phyloP scores from a whole-genome alignment of 2,329 filamentous ascomycete species.

The Phialophora chinensis region DNA sequence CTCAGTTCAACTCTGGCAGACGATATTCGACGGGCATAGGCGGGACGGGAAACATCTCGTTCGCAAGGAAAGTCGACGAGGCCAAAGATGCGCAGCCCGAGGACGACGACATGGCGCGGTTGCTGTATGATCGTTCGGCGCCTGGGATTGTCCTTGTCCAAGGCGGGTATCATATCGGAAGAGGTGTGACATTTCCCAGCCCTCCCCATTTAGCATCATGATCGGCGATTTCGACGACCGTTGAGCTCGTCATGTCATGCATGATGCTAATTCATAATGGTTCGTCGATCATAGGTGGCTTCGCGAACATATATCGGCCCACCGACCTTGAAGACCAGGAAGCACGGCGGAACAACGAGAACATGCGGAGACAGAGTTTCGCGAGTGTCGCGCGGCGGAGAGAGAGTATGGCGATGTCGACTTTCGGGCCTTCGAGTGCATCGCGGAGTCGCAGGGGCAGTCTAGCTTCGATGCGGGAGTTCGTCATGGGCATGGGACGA shows the following conservation, averaged over 20 bases:
- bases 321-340: constrained; percentile 40
- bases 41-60: constrained; percentile 26
- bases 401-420: constrained; percentile 11
- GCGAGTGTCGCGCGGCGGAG: constrained; percentile 19
- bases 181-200: constrained; percentile 44
- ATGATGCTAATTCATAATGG: background rate
- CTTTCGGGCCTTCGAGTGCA: constrained; percentile 2
- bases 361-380: constrained; percentile 23
- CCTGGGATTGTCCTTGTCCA: constrained; percentile 44
- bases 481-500: constrained; percentile 15
- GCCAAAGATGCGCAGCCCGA: constrained; percentile 58
- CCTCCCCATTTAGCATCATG: too few species aligned
- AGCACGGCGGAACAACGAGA: constrained; percentile 43
- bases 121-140: constrained; percentile 80
- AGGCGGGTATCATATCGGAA: constrained; percentile 49
- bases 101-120: constrained; percentile 68
- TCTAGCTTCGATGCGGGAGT: constrained; percentile 27
- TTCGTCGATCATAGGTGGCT: constrained; percentile 34
- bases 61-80: constrained; percentile 25
- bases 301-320: constrained; percentile 38
- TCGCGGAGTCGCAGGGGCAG: constrained; percentile 21
- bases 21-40: constrained; percentile 32
- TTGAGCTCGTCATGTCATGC: background rate
- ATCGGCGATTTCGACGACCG: too few species aligned
- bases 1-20: background rate